Evolutionary conservation across 768 basidiomycete genomes (phyloP).

Genomic region (Guyanaporus albipodus): DNA sequence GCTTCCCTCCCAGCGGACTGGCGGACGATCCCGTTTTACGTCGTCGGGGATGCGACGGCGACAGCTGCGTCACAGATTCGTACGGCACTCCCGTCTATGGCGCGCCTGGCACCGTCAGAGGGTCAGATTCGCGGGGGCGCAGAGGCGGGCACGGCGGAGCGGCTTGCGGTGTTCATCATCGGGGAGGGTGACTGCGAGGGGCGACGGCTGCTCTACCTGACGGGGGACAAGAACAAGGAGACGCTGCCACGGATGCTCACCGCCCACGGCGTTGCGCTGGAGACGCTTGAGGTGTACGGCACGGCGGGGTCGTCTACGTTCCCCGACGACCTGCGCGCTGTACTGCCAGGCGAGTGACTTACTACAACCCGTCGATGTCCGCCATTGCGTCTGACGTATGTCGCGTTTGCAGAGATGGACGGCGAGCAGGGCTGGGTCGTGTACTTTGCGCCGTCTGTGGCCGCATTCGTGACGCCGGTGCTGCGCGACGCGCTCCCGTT

Average conservation of each 20-base stretch:
- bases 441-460: constrained; percentile 73
- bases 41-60: constrained; percentile 67
- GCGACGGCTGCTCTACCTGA: constrained; percentile 60
- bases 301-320: constrained; percentile 58
- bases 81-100: constrained; percentile 35
- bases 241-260: constrained; percentile 51
- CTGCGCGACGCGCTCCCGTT: constrained; percentile 41
- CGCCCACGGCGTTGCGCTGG: constrained; percentile 42
- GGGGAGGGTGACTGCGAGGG: constrained; percentile 24
- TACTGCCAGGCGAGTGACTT: constrained; percentile 24
- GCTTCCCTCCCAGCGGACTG: constrained; percentile 39
- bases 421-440: constrained; percentile 52
- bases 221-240: constrained; percentile 84
- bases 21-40: constrained; percentile 68
- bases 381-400: not conserved
- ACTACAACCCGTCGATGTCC: not conserved
- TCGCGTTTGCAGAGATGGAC: not conserved
- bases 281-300: constrained; percentile 62
- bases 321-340: constrained; percentile 37
- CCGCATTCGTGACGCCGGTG: constrained; percentile 51
- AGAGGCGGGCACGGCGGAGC: constrained; percentile 63
- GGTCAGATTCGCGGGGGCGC: constrained; percentile 39
- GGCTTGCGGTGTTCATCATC: constrained; percentile 63
- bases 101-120: constrained; percentile 28
- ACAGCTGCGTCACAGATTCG: constrained; percentile 34